Conservation (phyloP, 2,329 filamentous ascomycete species). For the Aspergillus aculeatinus region DNA sequence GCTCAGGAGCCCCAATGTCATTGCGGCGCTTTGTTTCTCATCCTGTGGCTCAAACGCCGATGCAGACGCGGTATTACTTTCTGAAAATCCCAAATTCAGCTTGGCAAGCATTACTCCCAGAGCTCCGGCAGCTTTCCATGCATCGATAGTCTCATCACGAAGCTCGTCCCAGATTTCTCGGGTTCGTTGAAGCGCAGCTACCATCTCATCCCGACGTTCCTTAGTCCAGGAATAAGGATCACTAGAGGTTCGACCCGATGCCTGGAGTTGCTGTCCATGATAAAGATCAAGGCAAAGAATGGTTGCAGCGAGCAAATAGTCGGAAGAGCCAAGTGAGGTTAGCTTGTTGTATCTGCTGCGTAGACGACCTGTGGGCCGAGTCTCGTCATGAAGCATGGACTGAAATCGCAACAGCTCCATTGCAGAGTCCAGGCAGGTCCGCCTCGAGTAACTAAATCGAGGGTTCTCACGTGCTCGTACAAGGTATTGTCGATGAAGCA, state of each 20-base stretch:
- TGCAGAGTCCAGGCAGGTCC: constrained; percentile 81
- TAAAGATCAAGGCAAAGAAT: constrained; percentile 80
- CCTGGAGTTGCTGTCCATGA: constrained; percentile 48
- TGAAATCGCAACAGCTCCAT: constrained; percentile 79
- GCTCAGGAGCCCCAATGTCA: constrained; percentile 69
- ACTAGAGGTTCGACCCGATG: constrained; percentile 33
- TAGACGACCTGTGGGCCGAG: constrained; percentile 68
- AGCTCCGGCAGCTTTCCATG: constrained; percentile 78
- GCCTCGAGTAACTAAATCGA: constrained; percentile 79
- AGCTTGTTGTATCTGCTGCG: constrained; percentile 76
- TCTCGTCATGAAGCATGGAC: constrained; percentile 71
- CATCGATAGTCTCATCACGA: constrained; percentile 78
- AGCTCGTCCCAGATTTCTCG: constrained; percentile 77
- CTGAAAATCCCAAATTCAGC: constrained; percentile 50
- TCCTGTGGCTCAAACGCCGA: constrained; percentile 47
- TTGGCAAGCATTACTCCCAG: constrained; percentile 84
- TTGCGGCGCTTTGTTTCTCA: constrained; percentile 64
- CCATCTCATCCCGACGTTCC: constrained; percentile 67
- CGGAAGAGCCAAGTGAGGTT: constrained; percentile 74
- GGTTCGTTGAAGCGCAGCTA: constrained; percentile 69
- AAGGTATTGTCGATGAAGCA: constrained; percentile 86
- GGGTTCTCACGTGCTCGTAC: constrained; percentile 73
- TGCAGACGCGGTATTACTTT: constrained; percentile 21
- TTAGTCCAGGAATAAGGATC: constrained; percentile 49
- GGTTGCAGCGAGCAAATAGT: constrained; percentile 84